Base-by-base conservation (phyloP, 768 basidiomycete genomes). In the Russula foetens region DNA sequence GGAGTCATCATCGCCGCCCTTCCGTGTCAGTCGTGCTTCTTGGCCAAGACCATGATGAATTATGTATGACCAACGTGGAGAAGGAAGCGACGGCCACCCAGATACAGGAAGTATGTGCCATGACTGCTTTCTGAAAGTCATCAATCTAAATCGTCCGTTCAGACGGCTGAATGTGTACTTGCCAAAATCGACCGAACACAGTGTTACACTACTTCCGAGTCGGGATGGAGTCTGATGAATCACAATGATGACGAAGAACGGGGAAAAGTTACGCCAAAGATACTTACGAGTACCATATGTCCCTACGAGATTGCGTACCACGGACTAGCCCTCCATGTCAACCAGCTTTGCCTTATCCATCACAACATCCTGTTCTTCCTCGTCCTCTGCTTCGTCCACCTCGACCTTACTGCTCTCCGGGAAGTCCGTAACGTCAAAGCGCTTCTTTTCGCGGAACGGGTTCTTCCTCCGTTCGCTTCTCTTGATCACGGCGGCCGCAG, bases 391-490 rank as follows among this genome's bases (percentile, higher is more conserved):
- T 7, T 68, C 73, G 8, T 71, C 71, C 47, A 67, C 70, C 19
- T 63, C 66, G 43, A 56, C 62, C 23, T 59, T 60, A 55, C 58
- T 59, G 53, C 52, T 67, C 9, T 59, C 60, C 17, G 68, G 46
- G 63, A 71, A 69, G 49, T 72, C 71, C 31, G 87, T 88, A 21
- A 78, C 73, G 57, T 90, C 86, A 63, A 90, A 91, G 14, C 79
- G 75, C 67, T 74, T 84, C 70, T 79, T 83, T 71, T 90, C 88
- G 63, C 73, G 78, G 75, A 91, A 92, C 0, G 85, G 80, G 60
- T 82, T 80, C 3, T 75, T 72, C 59, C 88, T 76, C 59, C 73
- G 78, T 63, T 77, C 77, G 44, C 81, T 82, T 60, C 76, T 84
- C 68, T 77, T 82, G 67, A 90, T 77, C 44, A 92, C 79, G 4